Evolutionary conservation across 768 basidiomycete genomes (phyloP), one percentile per base, ranked within the genome.

Genomic region (Filobasidium floriforme): DNA sequence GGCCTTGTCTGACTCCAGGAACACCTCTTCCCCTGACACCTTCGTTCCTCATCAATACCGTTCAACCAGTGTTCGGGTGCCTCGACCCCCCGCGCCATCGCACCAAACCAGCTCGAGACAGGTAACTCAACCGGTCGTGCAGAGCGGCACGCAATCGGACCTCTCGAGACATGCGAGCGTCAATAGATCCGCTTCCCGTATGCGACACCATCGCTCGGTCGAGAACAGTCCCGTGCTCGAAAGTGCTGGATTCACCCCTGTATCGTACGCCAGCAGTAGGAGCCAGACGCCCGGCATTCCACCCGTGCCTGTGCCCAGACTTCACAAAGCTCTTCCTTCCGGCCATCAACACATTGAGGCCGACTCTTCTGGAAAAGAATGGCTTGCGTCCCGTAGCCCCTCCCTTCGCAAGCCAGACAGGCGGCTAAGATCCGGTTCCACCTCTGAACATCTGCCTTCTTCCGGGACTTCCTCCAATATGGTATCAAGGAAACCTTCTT

Each of bases 141-240:
- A 49, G 46, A 15, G 46, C 18, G 46, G 54, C 12, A 19, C 54
- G 7, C 29, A 24, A 24, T 24, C 54, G 24, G 19, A 57, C 26
- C 54, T 57, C 54, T 51, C 46, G 18, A 51, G 54, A 57, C 54
- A 57, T 6, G 24, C 54, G 26, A 57, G 54, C 54, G 26, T 57
- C 54, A 57, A 57, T 15, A 15, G 26, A 28, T 15, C 54, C 15
- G 24, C 12, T 24, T 19, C 54, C 15, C 54, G 54, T 15, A 57
- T 32, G 29, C 14, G 15, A 19, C 15, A 15, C 22, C 19, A 32
- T 26, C 24, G 24, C 19, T 26, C 54, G 24, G 54, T 32, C 15
- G 54, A 57, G 22, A 28, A 22, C 26, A 57, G 54, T 28, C 54
- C 54, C 15, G 54, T 57, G 15, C 29, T 57, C 7, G 54, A 24